Evolutionary conservation across 164 flowering plant genomes (phyloP).

Genomic region (Santalum album): DNA sequence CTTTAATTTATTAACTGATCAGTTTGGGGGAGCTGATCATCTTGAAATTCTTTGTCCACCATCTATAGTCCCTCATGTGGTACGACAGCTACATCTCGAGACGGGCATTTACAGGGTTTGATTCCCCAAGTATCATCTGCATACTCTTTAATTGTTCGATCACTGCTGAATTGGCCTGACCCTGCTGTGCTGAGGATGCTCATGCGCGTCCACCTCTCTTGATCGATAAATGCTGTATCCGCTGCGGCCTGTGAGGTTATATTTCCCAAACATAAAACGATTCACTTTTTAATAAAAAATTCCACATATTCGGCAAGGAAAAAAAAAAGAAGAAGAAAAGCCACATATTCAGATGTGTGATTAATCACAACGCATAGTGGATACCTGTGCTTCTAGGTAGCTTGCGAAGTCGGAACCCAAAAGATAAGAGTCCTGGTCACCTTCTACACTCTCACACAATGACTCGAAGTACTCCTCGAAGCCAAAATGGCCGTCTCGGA

Average conservation of each 20-base stretch:
- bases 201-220: slow-evolving; percentile 48
- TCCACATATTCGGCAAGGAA: too few relatives aligned
- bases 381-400: slow-evolving; percentile 58
- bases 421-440: slow-evolving; percentile 41
- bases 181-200: slow-evolving; percentile 52
- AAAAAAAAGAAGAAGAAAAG: background rate
- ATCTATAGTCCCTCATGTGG: too few relatives aligned
- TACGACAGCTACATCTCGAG: too few relatives aligned
- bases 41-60: too few relatives aligned
- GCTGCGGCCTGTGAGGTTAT: too few relatives aligned
- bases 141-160: slow-evolving; percentile 44
- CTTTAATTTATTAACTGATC: too few relatives aligned
- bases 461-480: slow-evolving; percentile 46
- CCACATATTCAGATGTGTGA: too few relatives aligned
- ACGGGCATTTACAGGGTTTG: too few relatives aligned
- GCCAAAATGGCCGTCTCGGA: slow-evolving; percentile 55
- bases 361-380: too few relatives aligned
- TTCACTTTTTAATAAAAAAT: too few relatives aligned
- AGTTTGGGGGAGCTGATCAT: too few relatives aligned
- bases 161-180: slow-evolving; percentile 53
- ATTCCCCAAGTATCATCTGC: slow-evolving; percentile 47
- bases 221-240: slow-evolving; percentile 48
- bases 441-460: slow-evolving; percentile 39
- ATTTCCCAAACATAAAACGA: too few relatives aligned
- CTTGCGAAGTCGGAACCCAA: slow-evolving; percentile 51